Percentiles rank a stretch among this genome's conserved stretches.
Evolutionary conservation across 2,329 filamentous ascomycete species (phyloP).

Genomic region (Pezicula rhizophila): DNA sequence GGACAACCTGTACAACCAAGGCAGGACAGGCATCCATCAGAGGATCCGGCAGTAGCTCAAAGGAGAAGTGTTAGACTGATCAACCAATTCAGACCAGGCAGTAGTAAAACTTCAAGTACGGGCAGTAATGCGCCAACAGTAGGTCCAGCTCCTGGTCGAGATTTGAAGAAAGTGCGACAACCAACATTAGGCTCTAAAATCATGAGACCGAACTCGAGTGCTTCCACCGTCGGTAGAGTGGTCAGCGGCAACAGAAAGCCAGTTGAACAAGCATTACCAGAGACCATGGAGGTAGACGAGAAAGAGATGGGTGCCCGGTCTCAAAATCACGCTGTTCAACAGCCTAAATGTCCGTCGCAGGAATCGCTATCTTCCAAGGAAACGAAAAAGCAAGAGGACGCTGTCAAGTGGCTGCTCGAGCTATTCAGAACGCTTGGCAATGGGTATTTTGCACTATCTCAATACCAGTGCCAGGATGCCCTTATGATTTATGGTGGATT

Average conservation of each 20-base stretch:
- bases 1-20: conserved; percentile 61
- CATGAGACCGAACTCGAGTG: conserved; percentile 59
- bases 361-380: conserved; percentile 38
- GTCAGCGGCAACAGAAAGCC: conserved; percentile 88
- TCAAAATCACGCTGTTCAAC: conserved; percentile 20
- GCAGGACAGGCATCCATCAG: conserved; percentile 42
- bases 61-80: conserved; percentile 70
- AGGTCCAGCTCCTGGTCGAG: conserved; percentile 58
- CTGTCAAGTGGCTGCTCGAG: conserved; percentile 70
- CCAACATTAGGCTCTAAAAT: conserved; percentile 51
- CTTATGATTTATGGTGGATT: conserved; percentile 68
- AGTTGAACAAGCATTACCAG: conserved; percentile 40
- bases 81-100: conserved; percentile 60
- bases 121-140: conserved; percentile 49
- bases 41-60: conserved; percentile 58
- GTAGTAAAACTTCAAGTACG: conserved; percentile 20
- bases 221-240: conserved; percentile 72
- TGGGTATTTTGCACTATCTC: conserved; percentile 72
- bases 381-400: conserved; percentile 63
- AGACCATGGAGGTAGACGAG: conserved; percentile 62
- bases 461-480: conserved; percentile 74
- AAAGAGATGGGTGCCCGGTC: conserved; percentile 44
- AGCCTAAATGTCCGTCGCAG: conserved; percentile 12
- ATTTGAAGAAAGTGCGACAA: conserved; percentile 79
- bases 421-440: conserved; percentile 75